Conservation (phyloP, 495 filamentous ascomycete species). For the Penicillium chermesinum region DNA sequence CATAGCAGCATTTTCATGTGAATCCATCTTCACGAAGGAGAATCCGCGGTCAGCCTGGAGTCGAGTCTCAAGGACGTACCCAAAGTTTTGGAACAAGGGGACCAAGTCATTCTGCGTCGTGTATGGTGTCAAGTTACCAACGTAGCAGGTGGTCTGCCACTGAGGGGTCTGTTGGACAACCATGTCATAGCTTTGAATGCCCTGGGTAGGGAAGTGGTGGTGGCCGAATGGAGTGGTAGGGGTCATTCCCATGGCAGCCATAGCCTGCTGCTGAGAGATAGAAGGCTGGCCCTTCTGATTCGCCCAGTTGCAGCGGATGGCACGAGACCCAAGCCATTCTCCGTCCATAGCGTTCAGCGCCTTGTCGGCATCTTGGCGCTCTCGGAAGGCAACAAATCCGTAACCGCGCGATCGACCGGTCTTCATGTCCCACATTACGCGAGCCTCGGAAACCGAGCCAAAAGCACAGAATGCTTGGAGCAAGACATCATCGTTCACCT, state of each 20-base stretch:
- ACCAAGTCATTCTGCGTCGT: slow-evolving; percentile 94
- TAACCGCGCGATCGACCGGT: slow-evolving; percentile 96
- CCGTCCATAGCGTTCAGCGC: slow-evolving; percentile 97
- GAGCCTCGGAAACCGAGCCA: slow-evolving; percentile 94
- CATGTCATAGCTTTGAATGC: slow-evolving; percentile 96
- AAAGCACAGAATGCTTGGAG: slow-evolving; percentile 95
- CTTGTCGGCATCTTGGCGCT: slow-evolving; percentile 91
- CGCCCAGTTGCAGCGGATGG: slow-evolving; percentile 99
- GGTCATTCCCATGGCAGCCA: slow-evolving; percentile 98
- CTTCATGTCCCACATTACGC: slow-evolving; percentile 99
- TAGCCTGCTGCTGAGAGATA: slow-evolving; percentile 93
- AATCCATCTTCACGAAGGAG: slow-evolving; percentile 99
- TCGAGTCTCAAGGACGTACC: slow-evolving; percentile 92
- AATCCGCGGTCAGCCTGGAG: slow-evolving; percentile 98
- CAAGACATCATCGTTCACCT: slow-evolving; percentile 96
- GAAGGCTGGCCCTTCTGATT: slow-evolving; percentile 99
- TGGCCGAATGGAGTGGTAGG: slow-evolving; percentile 95
- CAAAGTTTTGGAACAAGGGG: slow-evolving; percentile 96
- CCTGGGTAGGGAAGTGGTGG: slow-evolving; percentile 96
- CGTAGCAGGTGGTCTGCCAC: slow-evolving; percentile 99
- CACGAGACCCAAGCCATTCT: slow-evolving; percentile 97
- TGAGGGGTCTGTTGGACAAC: slow-evolving; percentile 93
- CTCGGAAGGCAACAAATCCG: slow-evolving; percentile 96
- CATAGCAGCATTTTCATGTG: slow-evolving; percentile 96
- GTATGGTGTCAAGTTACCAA: slow-evolving; percentile 96